Conservation (phyloP, 2,329 filamentous ascomycete genomes). For the Chrysosporium keratinophilum region DNA sequence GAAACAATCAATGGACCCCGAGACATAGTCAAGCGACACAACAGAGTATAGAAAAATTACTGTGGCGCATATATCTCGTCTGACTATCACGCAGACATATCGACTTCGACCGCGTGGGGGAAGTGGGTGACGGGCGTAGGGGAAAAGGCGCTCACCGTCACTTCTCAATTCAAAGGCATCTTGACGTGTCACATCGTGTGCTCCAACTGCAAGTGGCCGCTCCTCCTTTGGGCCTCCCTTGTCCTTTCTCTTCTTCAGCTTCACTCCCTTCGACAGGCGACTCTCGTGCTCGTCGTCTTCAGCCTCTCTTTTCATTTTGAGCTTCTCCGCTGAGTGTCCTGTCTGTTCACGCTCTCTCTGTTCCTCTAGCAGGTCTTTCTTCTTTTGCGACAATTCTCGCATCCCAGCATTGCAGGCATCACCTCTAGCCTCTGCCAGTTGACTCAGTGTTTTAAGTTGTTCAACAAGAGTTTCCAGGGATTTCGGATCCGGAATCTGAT, state of each 20-base stretch:
- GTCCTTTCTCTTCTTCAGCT: slow-evolving; percentile 72
- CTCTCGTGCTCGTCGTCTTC: slow-evolving; percentile 37
- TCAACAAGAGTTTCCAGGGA: slow-evolving; percentile 42
- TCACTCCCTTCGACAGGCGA: slow-evolving; percentile 45
- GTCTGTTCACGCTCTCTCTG: slow-evolving; percentile 40
- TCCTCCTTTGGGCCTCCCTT: slow-evolving; percentile 52
- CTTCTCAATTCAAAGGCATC: slow-evolving; percentile 50
- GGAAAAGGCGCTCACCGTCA: slow-evolving; percentile 40
- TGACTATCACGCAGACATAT: background rate
- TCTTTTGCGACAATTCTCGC: slow-evolving; percentile 47
- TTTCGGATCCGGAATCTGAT: slow-evolving; percentile 39
- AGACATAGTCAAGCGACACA: background rate
- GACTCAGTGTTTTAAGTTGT: slow-evolving; percentile 46
- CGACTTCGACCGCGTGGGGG: background rate
- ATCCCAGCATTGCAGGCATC: slow-evolving; percentile 51
- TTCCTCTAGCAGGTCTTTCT: slow-evolving; percentile 47
- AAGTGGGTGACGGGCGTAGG: background rate
- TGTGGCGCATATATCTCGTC: background rate
- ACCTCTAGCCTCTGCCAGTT: slow-evolving; percentile 47
- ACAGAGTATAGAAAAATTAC: background rate
- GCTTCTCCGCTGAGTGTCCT: slow-evolving; percentile 40
- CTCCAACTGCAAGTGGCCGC: slow-evolving; percentile 50
- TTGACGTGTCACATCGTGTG: slow-evolving; percentile 53
- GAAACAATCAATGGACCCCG: background rate
- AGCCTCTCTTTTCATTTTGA: slow-evolving; percentile 36